Conservation (phyloP, 2,329 filamentous ascomycete genomes). For the Fusarium sp. region DNA sequence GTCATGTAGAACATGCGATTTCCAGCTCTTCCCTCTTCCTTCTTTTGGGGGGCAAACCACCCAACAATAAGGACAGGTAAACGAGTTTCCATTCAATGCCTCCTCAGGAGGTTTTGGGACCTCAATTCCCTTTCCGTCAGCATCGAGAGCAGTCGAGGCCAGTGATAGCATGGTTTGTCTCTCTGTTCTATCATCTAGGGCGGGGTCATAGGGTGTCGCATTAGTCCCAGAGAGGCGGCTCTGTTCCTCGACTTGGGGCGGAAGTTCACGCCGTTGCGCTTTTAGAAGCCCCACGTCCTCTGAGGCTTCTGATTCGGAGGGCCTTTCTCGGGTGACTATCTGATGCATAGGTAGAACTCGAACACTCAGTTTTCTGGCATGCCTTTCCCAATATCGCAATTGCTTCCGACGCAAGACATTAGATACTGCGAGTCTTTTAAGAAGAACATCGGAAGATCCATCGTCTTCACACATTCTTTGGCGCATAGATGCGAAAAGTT, state of each 20-base stretch:
- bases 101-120: neutral
- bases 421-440: rapidly evolving
- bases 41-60: neutral
- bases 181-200: neutral
- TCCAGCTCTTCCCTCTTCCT: neutral
- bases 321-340: rapidly evolving
- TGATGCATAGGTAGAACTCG: neutral
- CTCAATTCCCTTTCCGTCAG: neutral
- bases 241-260: rapidly evolving
- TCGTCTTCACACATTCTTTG: rapidly evolving
- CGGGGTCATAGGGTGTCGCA: neutral
- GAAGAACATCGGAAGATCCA: rapidly evolving
- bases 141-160: neutral
- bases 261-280: rapidly evolving
- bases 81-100: neutral
- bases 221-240: neutral
- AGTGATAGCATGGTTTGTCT: neutral
- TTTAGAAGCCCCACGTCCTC: rapidly evolving
- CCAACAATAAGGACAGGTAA: neutral
- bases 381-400: neutral
- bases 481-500: neutral
- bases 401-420: neutral
- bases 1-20: neutral
- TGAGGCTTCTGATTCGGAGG: rapidly evolving
- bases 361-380: neutral